Evolutionary conservation across 2,329 filamentous ascomycete genomes (phyloP), one percentile per base, ranked within the genome.

Genomic region (Endocalyx cinctus): DNA sequence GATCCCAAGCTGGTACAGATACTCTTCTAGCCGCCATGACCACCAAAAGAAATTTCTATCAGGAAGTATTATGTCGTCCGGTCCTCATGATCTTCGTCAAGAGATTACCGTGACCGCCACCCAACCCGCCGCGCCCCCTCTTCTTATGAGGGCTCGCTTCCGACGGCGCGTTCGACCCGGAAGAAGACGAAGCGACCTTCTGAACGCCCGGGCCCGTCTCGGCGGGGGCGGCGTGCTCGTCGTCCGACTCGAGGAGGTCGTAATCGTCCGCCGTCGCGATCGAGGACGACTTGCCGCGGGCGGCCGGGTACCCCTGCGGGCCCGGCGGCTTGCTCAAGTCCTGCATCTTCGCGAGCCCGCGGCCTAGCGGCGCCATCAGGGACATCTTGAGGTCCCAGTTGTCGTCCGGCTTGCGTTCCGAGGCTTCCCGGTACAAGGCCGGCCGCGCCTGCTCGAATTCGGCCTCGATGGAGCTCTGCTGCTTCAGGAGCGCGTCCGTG

Each of bases 341-440:
- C 28, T 65, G 60, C 46, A 71, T 63, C 47, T 67, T 66, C n/a
- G 53, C 55, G 15, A 70, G 52, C 6, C 66, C 66, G 31, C 63
- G 59, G 35, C 69, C 64, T 19, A 75, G 62, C 39, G 69, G 66
- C 33, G 62, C 60, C n/a, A 72, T 61, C 51, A 71, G 62, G 25
- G 66, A 62, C 6, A 64, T 66, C 43, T 67, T 69, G 12, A 62
- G 52, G 18, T 65, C 63, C 42, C 66, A 65, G 26, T 64, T 63
- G 25, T 64, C 60, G 17, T 53, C 52, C 1, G 45, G 47, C 15
- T 42, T 45, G 17, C 64, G 51, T 2, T 64, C 61, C 36, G 60
- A 56, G 1, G 59, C 63, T 40, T 71, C 72, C 26, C 51, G 56
- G 46, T 67, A 68, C 5, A 77, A 53, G 10, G 62, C 58, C 6